These are phyloP conservation scores for Bjerkandera adusta DNA, from an alignment of 1,284 basidiomycete species.

Conservation along the genomic window DNA sequence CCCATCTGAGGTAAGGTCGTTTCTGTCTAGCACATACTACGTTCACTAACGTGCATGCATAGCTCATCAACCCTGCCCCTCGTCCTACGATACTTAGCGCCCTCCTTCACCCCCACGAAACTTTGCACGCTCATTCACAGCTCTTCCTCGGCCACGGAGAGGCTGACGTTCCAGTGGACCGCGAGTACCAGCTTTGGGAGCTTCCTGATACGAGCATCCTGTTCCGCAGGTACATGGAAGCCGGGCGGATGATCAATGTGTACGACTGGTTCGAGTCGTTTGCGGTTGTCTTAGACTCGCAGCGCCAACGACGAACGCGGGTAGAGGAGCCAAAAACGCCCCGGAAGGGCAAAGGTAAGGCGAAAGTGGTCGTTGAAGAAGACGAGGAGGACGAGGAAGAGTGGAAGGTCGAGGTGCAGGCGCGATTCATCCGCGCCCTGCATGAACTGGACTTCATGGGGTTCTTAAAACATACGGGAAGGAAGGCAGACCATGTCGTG, in stretches of 20 bases:
- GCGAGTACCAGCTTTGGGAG: slow-evolving; percentile 35
- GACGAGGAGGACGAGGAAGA: slow-evolving; percentile 39
- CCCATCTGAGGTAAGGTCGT: slow-evolving; percentile 61
- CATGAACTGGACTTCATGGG: slow-evolving; percentile 80
- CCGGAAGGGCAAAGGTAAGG: slow-evolving; percentile 11
- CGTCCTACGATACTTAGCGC: slow-evolving; percentile 58
- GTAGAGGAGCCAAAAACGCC: background rate
- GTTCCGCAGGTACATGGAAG: slow-evolving; percentile 72
- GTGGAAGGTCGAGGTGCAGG: slow-evolving; percentile 66
- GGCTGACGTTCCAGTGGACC: background rate
- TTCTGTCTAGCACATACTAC: too few relatives aligned
- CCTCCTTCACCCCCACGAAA: slow-evolving; percentile 57
- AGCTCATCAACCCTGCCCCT: slow-evolving; percentile 71
- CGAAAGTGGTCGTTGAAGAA: slow-evolving; percentile 25
- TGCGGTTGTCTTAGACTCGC: slow-evolving; percentile 55
- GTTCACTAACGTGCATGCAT: slow-evolving; percentile 2
- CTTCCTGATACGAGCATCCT: slow-evolving; percentile 71
- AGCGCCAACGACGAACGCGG: slow-evolving; percentile 30
- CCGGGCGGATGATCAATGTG: slow-evolving; percentile 75
- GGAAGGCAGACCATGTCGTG: slow-evolving; percentile 73
- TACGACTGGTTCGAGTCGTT: slow-evolving; percentile 83
- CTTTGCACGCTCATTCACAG: slow-evolving; percentile 25
- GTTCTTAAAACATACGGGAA: slow-evolving; percentile 72
- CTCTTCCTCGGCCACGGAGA: slow-evolving; percentile 11
- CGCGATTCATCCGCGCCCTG: slow-evolving; percentile 70